These are phyloP conservation scores for Tubosaeta sp. DNA, from an alignment of 768 basidiomycete genomes.

Conservation along the genomic window DNA sequence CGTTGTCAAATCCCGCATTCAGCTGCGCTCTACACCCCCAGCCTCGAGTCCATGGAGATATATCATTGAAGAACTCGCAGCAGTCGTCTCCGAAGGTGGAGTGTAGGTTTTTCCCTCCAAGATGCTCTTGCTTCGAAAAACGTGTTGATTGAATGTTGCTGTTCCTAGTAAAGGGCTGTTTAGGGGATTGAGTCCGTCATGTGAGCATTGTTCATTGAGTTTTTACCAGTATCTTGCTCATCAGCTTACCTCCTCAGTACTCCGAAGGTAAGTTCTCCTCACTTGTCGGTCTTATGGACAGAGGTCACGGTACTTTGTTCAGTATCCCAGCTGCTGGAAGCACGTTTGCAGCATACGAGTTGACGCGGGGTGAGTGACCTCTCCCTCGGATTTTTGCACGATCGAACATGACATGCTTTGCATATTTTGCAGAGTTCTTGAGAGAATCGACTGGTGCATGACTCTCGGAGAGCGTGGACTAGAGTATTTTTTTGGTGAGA, in stretches of 20 bases:
- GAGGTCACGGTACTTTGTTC: not conserved
- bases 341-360: conserved; percentile 87
- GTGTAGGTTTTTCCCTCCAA: conserved; percentile 42
- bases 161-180: conserved; percentile 52
- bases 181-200: conserved; percentile 70
- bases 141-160: not conserved
- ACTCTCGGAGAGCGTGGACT: not conserved
- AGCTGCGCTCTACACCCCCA: conserved; percentile 73
- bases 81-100: conserved; percentile 68
- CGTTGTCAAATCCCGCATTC: conserved; percentile 88
- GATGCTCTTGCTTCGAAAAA: not conserved
- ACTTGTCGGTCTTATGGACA: not conserved
- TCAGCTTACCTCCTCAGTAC: conserved; percentile 35
- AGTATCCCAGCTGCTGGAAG: conserved; percentile 90
- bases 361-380: conserved; percentile 58
- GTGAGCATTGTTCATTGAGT: conserved; percentile 38
- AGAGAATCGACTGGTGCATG: conserved; percentile 23
- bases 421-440: conserved; percentile 17
- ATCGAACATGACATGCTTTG: not conserved
- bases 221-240: not conserved
- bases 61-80: conserved; percentile 64
- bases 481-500: not conserved
- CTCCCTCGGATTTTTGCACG: not conserved
- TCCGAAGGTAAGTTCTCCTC: conserved; percentile 48
- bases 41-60: conserved; percentile 70